Evolutionary conservation across 2,329 filamentous ascomycete species (phyloP).

Genomic region (Cytospora piceae): DNA sequence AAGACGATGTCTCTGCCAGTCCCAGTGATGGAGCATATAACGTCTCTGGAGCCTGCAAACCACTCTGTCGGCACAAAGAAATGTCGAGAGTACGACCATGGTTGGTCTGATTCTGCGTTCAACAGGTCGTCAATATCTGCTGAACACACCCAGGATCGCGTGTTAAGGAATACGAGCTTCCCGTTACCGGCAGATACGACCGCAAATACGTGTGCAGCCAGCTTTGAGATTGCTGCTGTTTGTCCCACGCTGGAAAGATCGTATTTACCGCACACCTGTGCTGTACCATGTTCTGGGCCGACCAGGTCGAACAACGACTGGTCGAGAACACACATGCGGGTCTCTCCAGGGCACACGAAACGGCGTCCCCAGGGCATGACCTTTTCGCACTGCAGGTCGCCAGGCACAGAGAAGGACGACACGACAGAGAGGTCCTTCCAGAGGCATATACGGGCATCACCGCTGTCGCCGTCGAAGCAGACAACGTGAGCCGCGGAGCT

Average conservation of each 20-base stretch:
- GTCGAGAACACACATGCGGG: neutral
- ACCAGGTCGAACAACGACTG: neutral
- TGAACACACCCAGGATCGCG: conserved; percentile 37
- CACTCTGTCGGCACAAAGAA: conserved; percentile 38
- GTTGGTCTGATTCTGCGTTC: conserved; percentile 26
- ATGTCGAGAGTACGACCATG: conserved; percentile 32
- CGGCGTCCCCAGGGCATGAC: neutral
- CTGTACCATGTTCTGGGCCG: neutral
- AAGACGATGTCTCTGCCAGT: conserved; percentile 34
- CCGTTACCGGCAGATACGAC: conserved; percentile 21
- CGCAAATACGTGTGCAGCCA: conserved; percentile 34
- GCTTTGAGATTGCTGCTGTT: neutral
- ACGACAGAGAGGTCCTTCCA: neutral
- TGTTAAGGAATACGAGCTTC: conserved; percentile 37
- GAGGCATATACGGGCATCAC: neutral
- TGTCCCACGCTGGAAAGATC: neutral
- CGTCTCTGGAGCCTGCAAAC: conserved; percentile 33
- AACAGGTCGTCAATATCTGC: conserved; percentile 18
- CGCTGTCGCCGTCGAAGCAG: neutral
- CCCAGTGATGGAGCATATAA: conserved; percentile 31
- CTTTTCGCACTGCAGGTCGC: neutral
- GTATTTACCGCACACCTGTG: no score
- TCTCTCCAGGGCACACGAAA: neutral
- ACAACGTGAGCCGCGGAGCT: neutral
- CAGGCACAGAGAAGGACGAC: neutral